These are phyloP conservation scores for Apiospora koreana DNA, from an alignment of 2,329 filamentous ascomycete species.

Conservation along the genomic window DNA sequence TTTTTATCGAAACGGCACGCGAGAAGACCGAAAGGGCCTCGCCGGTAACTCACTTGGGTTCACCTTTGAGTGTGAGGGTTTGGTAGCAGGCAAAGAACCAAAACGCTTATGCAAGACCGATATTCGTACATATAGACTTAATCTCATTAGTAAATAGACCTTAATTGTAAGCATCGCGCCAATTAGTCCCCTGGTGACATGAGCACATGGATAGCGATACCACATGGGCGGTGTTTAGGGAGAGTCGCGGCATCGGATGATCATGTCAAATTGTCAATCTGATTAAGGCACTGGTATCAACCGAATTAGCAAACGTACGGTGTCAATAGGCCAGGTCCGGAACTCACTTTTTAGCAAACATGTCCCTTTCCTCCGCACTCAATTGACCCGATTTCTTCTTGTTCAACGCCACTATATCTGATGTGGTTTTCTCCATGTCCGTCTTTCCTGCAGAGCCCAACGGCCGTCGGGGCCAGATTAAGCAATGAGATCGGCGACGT, in stretches of 20 bases:
- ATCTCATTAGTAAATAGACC: not conserved
- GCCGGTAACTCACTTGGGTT: not conserved
- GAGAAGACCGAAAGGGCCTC: not conserved
- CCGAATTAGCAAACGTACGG: not conserved
- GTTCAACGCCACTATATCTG: not conserved
- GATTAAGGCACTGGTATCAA: conserved; percentile 8
- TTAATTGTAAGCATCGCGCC: not conserved
- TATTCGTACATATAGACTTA: not conserved
- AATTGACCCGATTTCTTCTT: conserved; percentile 3
- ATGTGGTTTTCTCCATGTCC: not conserved
- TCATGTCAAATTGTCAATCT: conserved; percentile 16
- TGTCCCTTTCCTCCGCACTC: conserved; percentile 11
- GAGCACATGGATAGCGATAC: not conserved
- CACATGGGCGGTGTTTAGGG: not conserved
- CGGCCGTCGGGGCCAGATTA: conserved; percentile 31
- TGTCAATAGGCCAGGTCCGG: not conserved
- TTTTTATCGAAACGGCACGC: not conserved
- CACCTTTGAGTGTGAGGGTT: not conserved
- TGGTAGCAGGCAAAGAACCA: not conserved
- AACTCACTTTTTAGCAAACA: conserved; percentile 10
- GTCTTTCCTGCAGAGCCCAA: not conserved
- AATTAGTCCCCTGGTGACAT: not conserved
- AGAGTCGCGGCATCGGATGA: not conserved
- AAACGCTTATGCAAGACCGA: not conserved
- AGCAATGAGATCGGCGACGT: conserved; percentile 67